Evolutionary conservation across 139 green algal genomes (phyloP), one percentile per base, ranked within the genome.

Genomic region (Chlamydomonas sphaeroides): DNA sequence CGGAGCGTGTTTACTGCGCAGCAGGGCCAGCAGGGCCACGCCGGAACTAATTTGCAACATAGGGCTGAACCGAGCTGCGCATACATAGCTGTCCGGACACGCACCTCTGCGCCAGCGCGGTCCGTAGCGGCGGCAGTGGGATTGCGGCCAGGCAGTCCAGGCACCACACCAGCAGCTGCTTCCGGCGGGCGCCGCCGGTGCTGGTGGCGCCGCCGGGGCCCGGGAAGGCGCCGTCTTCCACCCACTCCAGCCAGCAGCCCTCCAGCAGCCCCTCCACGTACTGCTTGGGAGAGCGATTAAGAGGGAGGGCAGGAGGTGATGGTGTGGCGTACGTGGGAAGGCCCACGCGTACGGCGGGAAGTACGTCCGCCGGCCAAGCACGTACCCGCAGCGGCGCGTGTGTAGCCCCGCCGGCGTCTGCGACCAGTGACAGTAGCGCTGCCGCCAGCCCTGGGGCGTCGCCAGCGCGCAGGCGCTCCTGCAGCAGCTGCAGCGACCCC

Each of bases 251-350:
- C 72, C 72, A 79, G 38, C 72, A 1, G 2, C 28, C 36, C 56
- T 79, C 72, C 56, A 79, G 56, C 56, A 79, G 56, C 3, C 56
- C 25, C 56, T 68, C 36, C 36, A 79, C 56, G 72, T 79, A 79
- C 72, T 79, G 70, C 11, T 4, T 10, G 32, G 45, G n/a, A 59
- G 26, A 42, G n/a, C 14, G 25, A 36, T 2, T 1, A 36, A 14
- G 39, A 7, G 45, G 38, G 28, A 36, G 7, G 8, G 5, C 20
- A 36, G 38, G 23, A 33, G 23, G 45, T 62, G 25, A 62, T n/a
- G 53, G 20, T 30, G 10, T 62, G 0, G 20, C 53, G 20, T 62
- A 30, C 23, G 10, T 53, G 11, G 11, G 45, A 14, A 10, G 14
- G 11, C 45, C 45, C 45, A 62, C 20, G 18, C 23, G 6, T 1